These are phyloP conservation scores for Sicyos edulis DNA, from an alignment of 306 rosid species.

Conservation along the genomic window DNA sequence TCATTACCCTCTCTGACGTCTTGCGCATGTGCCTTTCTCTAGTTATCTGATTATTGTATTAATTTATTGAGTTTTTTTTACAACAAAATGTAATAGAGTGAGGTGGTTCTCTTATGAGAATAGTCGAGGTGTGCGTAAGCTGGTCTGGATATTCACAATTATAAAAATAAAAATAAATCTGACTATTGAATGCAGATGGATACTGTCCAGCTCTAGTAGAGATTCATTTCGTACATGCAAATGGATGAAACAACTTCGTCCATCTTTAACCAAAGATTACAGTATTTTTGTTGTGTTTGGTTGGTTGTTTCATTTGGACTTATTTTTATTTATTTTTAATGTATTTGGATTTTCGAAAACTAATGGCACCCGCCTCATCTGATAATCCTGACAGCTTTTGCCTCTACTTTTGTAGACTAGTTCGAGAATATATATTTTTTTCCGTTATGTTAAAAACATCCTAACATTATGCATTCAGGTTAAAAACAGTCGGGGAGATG, in stretches of 20 bases:
- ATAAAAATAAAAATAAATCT: not conserved
- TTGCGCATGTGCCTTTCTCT: not conserved
- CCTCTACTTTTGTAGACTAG: not conserved
- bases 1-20: not conserved
- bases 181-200: constrained; percentile 3
- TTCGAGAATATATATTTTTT: not conserved
- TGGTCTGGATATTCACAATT: too few relatives aligned
- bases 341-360: not conserved
- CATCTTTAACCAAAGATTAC: not conserved
- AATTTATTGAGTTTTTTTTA: too few relatives aligned
- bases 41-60: not conserved
- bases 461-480: constrained; percentile 47
- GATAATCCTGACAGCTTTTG: not conserved
- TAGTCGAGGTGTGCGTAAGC: too few relatives aligned
- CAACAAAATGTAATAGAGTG: too few relatives aligned
- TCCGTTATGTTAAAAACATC: not conserved
- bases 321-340: not conserved
- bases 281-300: not conserved
- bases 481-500: constrained; percentile 74
- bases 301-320: not conserved
- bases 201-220: not conserved
- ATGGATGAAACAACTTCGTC: not conserved
- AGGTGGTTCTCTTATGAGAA: too few relatives aligned
- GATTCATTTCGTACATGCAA: constrained; percentile 6
- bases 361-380: too few relatives aligned